Evolutionary conservation across 2,329 filamentous ascomycete genomes (phyloP), one percentile per base, ranked within the genome.

Genomic region (Phaeomoniella chlamydospora): DNA sequence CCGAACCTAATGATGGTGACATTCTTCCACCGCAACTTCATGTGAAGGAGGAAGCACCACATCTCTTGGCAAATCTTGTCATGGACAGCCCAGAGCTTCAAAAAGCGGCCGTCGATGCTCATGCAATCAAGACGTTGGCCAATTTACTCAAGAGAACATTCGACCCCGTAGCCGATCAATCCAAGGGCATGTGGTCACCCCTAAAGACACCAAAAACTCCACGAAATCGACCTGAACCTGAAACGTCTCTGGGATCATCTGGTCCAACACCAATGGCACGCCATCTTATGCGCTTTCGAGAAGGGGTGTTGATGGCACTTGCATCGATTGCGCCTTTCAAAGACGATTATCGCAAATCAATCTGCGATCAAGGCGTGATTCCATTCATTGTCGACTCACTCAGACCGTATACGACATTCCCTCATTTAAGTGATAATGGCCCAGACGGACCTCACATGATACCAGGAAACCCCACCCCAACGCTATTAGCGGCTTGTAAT

Each of bases 341-440:
- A 48, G 86, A 96, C 46, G 74, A 81, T 15, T 84, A 88, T 50
- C 72, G 87, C 31, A 93, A 92, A 51, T 69, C 72, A 0, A 72
- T 96, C 33, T 80, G 90, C 36, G 79, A 87, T 15, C 74, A 83
- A 46, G 84, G 86, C n/a, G 72, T 82, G 34, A 68, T 93, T 31
- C 70, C 76, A 1, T 86, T 80, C 51, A 77, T 96, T 35, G 79
- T 92, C 30, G 83, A 93, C 47, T 90, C 86, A 1, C 68, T 96
- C 31, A 77, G 71, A 35, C 67, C 74, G 2, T 70, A 70, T 36
- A 51, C 56, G 6, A 45, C 33, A n/a, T 37, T 16, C 18, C 17
- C 34, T 14, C 11, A 17, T 4, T 12, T 30, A 22, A 29, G 14
- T n/a, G 31, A 19, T 10, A 38, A 38, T 14, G 16, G 31, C 13